Conservation (phyloP, 345 rosid genomes). For the Bretschneidera sinensis region DNA sequence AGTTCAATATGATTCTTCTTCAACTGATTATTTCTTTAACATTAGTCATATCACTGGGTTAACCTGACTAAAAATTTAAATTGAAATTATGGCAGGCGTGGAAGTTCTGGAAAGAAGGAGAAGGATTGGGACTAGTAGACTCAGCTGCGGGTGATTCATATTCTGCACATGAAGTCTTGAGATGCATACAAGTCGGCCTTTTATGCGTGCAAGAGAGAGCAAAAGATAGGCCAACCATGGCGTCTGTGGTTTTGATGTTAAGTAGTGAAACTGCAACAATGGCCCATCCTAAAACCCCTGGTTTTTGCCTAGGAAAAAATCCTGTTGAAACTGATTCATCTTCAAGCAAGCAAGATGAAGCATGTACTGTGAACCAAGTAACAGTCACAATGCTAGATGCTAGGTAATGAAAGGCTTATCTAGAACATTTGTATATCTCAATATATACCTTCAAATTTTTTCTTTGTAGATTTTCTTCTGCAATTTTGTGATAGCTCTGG, state of each 20-base stretch:
- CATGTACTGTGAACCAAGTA: slow-evolving; percentile 69
- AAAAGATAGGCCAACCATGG: slow-evolving; percentile 69
- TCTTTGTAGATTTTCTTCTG: slow-evolving; percentile 10
- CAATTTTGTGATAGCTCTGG: neutral
- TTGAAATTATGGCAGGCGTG: slow-evolving; percentile 36
- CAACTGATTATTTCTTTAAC: too few relatives aligned
- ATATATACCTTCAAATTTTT: neutral
- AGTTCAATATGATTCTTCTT: neutral
- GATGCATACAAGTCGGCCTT: slow-evolving; percentile 80
- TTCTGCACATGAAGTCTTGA: slow-evolving; percentile 37
- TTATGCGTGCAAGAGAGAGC: slow-evolving; percentile 74
- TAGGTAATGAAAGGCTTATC: slow-evolving; percentile 29
- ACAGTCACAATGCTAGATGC: slow-evolving; percentile 67
- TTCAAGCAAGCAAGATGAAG: slow-evolving; percentile 42
- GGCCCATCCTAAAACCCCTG: slow-evolving; percentile 60
- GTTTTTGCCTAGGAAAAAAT: slow-evolving; percentile 55
- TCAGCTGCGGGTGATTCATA: slow-evolving; percentile 29
- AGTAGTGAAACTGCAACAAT: slow-evolving; percentile 59
- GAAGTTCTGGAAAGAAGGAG: slow-evolving; percentile 61
- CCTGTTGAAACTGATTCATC: slow-evolving; percentile 53
- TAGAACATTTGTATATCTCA: slow-evolving; percentile 14
- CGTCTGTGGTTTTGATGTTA: slow-evolving; percentile 57
- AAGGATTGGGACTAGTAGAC: slow-evolving; percentile 47
- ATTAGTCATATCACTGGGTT: neutral
- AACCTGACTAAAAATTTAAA: neutral